A percentile compares a stretch with the other conserved stretches of the same genome.
phyloP scores from a whole-genome alignment of 2,329 filamentous ascomycete species.

The Talaromyces piceae region DNA sequence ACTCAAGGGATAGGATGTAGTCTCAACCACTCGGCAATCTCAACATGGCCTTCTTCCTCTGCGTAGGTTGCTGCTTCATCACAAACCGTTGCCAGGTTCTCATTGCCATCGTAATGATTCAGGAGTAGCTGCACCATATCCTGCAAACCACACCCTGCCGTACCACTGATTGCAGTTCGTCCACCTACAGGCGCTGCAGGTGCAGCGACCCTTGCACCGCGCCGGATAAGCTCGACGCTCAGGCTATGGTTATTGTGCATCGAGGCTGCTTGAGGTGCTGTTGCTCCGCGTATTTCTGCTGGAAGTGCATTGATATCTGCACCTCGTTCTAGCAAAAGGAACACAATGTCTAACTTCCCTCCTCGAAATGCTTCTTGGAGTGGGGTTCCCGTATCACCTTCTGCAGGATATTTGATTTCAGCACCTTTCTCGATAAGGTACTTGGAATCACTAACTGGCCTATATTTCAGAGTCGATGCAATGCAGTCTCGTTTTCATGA shows the following conservation, averaged over 20 bases:
- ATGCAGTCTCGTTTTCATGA: not conserved
- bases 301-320: slow-evolving; percentile 15
- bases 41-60: slow-evolving; percentile 1
- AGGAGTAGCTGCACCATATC: slow-evolving; percentile 22
- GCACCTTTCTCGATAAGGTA: slow-evolving; percentile 8
- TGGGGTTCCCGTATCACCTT: not conserved
- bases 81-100: slow-evolving; percentile 1
- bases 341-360: slow-evolving; percentile 10
- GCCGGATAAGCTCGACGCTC: slow-evolving; percentile 10
- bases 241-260: slow-evolving; percentile 7
- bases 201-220: slow-evolving; percentile 12
- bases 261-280: slow-evolving; percentile 14
- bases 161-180: slow-evolving; percentile 19
- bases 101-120: slow-evolving; percentile 7
- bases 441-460: not conserved
- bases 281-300: slow-evolving; percentile 8
- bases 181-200: slow-evolving; percentile 12
- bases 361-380: not conserved
- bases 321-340: slow-evolving; percentile 5
- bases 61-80: not conserved
- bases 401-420: not conserved
- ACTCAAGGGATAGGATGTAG: not conserved
- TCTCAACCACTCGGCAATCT: slow-evolving; percentile 3
- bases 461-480: not conserved
- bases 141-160: slow-evolving; percentile 18